phyloP scores from a whole-genome alignment of 257 asterid genomes.

The Eucommia ulmoides region DNA sequence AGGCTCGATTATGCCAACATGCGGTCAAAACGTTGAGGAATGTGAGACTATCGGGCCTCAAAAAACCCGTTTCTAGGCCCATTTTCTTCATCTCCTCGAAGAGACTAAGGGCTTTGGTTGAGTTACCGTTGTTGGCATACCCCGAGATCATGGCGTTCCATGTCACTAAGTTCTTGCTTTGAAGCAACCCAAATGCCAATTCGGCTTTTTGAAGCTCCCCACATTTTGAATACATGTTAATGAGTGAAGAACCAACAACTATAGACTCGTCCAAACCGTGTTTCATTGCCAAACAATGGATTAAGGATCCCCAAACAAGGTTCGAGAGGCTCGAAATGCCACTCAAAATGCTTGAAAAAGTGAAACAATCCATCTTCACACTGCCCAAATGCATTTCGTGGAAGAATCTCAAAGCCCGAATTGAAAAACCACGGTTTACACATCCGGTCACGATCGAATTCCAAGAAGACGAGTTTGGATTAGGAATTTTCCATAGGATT shows the following conservation, averaged over 20 bases:
- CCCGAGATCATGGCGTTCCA: slow-evolving; percentile 82
- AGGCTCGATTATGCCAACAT: slow-evolving; percentile 43
- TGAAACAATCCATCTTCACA: slow-evolving; percentile 55
- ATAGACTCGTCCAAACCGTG: slow-evolving; percentile 32
- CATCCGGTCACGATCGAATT: slow-evolving; percentile 69
- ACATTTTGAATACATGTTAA: slow-evolving; percentile 79
- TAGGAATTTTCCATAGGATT: slow-evolving; percentile 30
- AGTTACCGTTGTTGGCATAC: slow-evolving; percentile 44
- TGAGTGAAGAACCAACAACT: slow-evolving; percentile 70
- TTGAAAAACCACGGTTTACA: slow-evolving; percentile 37
- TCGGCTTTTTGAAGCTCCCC: slow-evolving; percentile 45
- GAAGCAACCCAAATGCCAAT: slow-evolving; percentile 27
- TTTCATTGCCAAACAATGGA: slow-evolving; percentile 53
- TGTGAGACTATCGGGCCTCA: slow-evolving; percentile 53
- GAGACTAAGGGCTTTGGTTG: slow-evolving; percentile 31
- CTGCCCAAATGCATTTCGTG: slow-evolving; percentile 40
- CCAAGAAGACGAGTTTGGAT: slow-evolving; percentile 81
- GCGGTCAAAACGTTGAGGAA: slow-evolving; percentile 59
- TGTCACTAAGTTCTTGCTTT: slow-evolving; percentile 49
- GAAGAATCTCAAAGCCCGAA: slow-evolving; percentile 42
- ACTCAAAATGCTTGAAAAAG: slow-evolving; percentile 62
- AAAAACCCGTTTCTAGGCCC: slow-evolving; percentile 11
- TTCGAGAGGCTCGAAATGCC: slow-evolving; percentile 48
- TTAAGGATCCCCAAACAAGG: slow-evolving; percentile 32
- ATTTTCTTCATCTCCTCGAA: slow-evolving; percentile 34